Percentiles rank a stretch among this genome's conserved stretches.
These are phyloP conservation scores for Botrytis medusae DNA, from an alignment of 2,329 filamentous ascomycete species.

Conservation along the genomic window DNA sequence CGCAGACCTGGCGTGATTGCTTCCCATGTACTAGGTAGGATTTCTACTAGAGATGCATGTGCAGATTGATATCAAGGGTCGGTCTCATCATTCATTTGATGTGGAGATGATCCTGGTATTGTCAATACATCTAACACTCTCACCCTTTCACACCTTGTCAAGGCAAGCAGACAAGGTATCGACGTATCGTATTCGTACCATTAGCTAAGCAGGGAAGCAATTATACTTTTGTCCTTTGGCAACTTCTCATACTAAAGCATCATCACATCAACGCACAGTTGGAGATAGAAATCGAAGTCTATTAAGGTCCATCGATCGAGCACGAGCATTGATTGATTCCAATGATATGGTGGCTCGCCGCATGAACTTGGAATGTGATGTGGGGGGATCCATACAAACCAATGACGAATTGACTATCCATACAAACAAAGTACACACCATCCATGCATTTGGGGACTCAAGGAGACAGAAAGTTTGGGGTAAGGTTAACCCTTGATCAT, in stretches of 20 bases:
- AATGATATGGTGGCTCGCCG: neutral
- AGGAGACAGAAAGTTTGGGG: neutral
- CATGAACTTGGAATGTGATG: neutral
- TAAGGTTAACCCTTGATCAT: neutral
- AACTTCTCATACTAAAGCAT: neutral
- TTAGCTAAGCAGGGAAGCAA: neutral
- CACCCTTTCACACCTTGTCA: neutral
- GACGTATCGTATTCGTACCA: neutral
- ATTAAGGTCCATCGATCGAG: neutral
- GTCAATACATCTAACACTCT: neutral
- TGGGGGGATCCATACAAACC: neutral
- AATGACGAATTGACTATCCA: slow-evolving; percentile 7
- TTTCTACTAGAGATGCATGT: too few species aligned
- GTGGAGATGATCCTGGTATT: neutral
- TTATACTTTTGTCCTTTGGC: neutral
- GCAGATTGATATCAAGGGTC: neutral
- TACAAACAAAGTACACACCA: too few species aligned
- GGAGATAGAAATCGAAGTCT: neutral
- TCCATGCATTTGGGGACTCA: neutral
- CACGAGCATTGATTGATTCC: neutral
- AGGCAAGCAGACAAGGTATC: neutral
- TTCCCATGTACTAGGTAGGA: neutral
- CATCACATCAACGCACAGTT: neutral
- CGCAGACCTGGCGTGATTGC: slow-evolving; percentile 2
- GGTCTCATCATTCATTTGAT: neutral